Evolutionary conservation across 1,284 basidiomycete genomes (phyloP).

Genomic region (Trichosporon sp.): DNA sequence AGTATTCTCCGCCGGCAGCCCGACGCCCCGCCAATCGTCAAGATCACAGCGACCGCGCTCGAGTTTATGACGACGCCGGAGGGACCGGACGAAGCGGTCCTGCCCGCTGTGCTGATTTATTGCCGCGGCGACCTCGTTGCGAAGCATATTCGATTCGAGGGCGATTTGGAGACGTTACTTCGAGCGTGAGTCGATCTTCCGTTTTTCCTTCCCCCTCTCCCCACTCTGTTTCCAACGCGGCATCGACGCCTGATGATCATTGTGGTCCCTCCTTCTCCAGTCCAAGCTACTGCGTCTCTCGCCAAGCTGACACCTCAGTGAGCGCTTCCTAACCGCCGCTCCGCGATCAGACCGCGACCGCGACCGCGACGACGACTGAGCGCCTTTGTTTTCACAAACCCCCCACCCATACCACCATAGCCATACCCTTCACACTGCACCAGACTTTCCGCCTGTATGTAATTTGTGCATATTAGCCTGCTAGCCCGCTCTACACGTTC

Average conservation of each 20-base stretch:
- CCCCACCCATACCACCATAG: neutral
- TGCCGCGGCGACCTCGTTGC: conserved; percentile 35
- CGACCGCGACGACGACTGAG: neutral
- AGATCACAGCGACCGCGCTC: neutral
- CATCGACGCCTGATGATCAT: neutral
- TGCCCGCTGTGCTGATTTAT: conserved; percentile 45
- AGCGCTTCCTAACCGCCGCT: neutral
- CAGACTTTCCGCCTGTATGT: neutral
- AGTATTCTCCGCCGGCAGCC: neutral
- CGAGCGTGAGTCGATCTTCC: conserved; percentile 25
- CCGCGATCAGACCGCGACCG: neutral
- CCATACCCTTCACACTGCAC: neutral
- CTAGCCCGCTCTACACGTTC: conserved; percentile 9
- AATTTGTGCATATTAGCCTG: neutral
- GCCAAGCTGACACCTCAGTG: neutral
- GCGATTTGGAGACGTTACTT: conserved; percentile 33
- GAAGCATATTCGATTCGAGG: conserved; percentile 41
- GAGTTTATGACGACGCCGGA: conserved; percentile 1
- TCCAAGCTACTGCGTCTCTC: too few relatives aligned
- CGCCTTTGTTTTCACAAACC: too few relatives aligned
- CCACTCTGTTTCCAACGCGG: neutral
- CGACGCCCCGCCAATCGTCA: neutral
- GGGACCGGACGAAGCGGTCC: conserved; percentile 41
- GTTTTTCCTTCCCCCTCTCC: neutral
- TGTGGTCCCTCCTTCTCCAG: neutral